A percentile compares a stretch with the other conserved stretches of the same genome.
phyloP scores from a whole-genome alignment of 2,329 filamentous ascomycete species.

The Coniochaeta ligniaria region DNA sequence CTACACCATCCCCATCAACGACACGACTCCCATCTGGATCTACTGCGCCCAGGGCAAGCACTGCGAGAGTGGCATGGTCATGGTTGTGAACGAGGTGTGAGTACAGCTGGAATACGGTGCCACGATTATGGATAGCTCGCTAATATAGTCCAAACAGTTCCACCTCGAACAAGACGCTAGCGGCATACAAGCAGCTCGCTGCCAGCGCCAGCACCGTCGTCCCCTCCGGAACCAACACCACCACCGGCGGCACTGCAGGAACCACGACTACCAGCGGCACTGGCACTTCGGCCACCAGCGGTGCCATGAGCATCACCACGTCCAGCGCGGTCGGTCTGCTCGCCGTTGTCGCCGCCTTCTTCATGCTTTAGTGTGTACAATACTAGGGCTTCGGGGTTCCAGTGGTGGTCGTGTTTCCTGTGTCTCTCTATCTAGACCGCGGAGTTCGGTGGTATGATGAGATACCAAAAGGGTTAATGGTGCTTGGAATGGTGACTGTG shows the following conservation, averaged over 20 bases:
- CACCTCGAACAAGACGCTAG: conserved; percentile 32
- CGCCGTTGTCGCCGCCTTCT: conserved; percentile 28
- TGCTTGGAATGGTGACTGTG: background rate
- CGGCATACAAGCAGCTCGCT: conserved; percentile 37
- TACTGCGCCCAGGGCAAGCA: conserved; percentile 71
- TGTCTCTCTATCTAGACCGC: background rate
- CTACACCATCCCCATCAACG: conserved; percentile 64
- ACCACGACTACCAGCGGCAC: conserved; percentile 12
- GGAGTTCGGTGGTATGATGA: background rate
- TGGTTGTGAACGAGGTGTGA: conserved; percentile 70
- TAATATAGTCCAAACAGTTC: background rate
- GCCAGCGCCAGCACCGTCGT: conserved; percentile 21
- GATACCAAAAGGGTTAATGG: background rate
- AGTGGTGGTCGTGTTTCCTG: background rate
- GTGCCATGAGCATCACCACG: conserved; percentile 25
- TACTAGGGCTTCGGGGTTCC: too few species aligned
- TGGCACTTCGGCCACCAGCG: conserved; percentile 14
- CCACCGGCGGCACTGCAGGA: conserved; percentile 9
- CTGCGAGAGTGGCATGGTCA: conserved; percentile 68
- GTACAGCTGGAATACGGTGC: conserved; percentile 17
- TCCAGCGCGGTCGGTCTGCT: conserved; percentile 35
- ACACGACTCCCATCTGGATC: conserved; percentile 67
- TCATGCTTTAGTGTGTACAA: conserved; percentile 29
- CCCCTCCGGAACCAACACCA: conserved; percentile 15
- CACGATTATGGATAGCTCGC: background rate